phyloP scores from a whole-genome alignment of 2,329 filamentous ascomycete species.

The Uncinocarpus reesii region DNA sequence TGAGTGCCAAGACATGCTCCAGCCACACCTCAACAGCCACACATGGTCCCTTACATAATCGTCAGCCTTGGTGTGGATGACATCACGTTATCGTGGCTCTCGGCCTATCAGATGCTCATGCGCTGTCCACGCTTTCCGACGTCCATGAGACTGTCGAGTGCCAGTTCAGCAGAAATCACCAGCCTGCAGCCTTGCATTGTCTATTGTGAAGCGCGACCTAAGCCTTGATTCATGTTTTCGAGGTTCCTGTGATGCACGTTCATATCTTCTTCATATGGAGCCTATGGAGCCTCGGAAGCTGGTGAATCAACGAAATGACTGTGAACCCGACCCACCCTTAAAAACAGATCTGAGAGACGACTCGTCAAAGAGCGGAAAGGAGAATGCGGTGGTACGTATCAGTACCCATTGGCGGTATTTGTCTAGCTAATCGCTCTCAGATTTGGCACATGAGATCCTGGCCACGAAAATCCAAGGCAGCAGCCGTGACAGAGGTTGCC shows the following conservation, averaged over 20 bases:
- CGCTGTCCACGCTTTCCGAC: not conserved
- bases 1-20: constrained; percentile 8
- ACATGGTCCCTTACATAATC: constrained; percentile 9
- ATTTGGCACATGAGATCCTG: constrained; percentile 39
- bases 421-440: constrained; percentile 17
- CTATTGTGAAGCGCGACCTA: not conserved
- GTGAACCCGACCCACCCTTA: constrained; percentile 13
- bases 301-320: constrained; percentile 30
- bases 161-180: constrained; percentile 6
- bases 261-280: constrained; percentile 27
- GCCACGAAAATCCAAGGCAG: constrained; percentile 38
- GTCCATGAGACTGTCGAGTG: not conserved
- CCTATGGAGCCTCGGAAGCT: constrained; percentile 35
- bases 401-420: not conserved
- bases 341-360: not conserved
- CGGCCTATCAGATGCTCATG: not conserved
- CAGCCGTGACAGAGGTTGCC: constrained; percentile 39
- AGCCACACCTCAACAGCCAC: not conserved
- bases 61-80: constrained; percentile 10
- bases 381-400: constrained; percentile 22
- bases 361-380: constrained; percentile 18
- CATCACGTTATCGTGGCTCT: constrained; percentile 13
- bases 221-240: not conserved
- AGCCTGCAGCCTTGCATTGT: not conserved
- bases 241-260: constrained; percentile 28